phyloP scores from a whole-genome alignment of 2,329 filamentous ascomycete genomes.

The Gyromitra esculenta region DNA sequence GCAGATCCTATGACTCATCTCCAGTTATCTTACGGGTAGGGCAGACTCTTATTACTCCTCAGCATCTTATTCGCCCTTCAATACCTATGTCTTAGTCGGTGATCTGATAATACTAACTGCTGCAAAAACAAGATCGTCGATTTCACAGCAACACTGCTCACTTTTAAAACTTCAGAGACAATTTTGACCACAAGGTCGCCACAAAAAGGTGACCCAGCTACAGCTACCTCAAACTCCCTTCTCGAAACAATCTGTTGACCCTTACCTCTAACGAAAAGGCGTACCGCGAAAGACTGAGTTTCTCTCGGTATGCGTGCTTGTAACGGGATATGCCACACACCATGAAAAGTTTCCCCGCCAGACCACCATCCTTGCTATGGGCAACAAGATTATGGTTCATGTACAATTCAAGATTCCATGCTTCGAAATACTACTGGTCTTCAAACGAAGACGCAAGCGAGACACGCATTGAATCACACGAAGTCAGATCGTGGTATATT shows the following conservation, averaged over 20 bases:
- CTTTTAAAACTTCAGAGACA: too few relatives aligned
- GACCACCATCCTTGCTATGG: not conserved
- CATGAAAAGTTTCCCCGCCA: not conserved
- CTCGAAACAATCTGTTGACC: too few relatives aligned
- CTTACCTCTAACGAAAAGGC: not conserved
- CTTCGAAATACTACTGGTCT: not conserved
- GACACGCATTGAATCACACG: not conserved
- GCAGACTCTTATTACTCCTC: too few relatives aligned
- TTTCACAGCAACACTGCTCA: too few relatives aligned
- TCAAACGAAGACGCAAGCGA: not conserved
- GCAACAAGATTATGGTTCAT: not conserved
- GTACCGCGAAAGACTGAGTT: not conserved
- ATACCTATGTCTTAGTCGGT: too few relatives aligned
- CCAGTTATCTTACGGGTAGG: too few relatives aligned
- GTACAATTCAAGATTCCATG: not conserved
- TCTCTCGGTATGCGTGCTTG: not conserved
- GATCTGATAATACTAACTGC: too few relatives aligned
- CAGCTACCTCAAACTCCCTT: not conserved
- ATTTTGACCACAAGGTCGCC: too few relatives aligned
- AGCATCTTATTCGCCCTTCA: too few relatives aligned
- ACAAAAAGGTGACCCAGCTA: not conserved
- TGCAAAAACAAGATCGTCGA: too few relatives aligned
- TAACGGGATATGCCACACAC: not conserved
- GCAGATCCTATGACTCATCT: too few relatives aligned
- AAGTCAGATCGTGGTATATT: not conserved